Percentiles rank a stretch among this genome's conserved stretches.
phyloP scores from a whole-genome alignment of 129 eudicot species.

The Flaveria sonorensis region DNA sequence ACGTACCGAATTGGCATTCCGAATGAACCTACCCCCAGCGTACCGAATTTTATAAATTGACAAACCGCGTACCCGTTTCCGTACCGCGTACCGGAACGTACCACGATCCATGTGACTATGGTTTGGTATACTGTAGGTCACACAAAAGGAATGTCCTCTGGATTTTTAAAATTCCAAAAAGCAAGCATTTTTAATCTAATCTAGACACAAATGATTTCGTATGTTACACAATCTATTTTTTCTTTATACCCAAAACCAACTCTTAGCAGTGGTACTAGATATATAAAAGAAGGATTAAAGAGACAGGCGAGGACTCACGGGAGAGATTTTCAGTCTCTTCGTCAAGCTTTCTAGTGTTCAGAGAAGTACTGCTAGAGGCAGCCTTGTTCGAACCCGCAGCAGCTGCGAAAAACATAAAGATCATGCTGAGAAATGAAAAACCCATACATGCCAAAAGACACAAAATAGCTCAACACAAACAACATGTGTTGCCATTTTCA shows the following conservation, averaged over 20 bases:
- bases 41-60: too few species aligned
- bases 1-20: too few species aligned
- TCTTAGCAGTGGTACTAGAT: neutral
- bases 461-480: neutral
- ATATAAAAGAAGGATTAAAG: neutral
- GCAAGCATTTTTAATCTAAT: too few species aligned
- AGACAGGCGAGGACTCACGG: slow-evolving; percentile 51
- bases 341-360: slow-evolving; percentile 89
- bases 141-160: neutral
- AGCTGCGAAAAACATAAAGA: slow-evolving; percentile 43
- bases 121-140: too few species aligned
- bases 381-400: slow-evolving; percentile 80
- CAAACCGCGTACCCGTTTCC: too few species aligned
- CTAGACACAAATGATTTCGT: neutral
- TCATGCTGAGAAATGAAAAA: neutral
- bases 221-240: neutral
- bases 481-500: neutral
- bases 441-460: slow-evolving; percentile 1
- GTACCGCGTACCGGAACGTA: too few species aligned
- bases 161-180: neutral
- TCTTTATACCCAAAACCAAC: neutral
- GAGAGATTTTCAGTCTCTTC: slow-evolving; percentile 82
- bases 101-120: too few species aligned
- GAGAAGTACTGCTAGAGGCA: slow-evolving; percentile 81
- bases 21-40: too few species aligned